Percentiles rank a stretch among this genome's conserved stretches.
phyloP scores from a whole-genome alignment of 208 protist genomes.

The Trypanosoma conorhini region DNA sequence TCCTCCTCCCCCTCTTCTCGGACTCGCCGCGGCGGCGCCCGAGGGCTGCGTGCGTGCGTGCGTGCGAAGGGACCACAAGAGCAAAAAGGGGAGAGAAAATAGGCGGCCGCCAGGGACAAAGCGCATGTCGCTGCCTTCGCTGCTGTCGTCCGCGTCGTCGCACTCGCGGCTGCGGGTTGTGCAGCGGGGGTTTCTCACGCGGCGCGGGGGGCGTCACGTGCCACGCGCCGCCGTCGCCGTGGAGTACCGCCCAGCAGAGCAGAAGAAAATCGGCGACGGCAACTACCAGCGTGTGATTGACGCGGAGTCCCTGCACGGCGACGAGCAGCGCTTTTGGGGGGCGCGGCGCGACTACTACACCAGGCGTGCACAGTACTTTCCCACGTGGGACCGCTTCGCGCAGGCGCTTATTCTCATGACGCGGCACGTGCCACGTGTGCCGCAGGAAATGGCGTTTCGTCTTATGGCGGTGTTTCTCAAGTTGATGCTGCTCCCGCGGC shows the following conservation, averaged over 20 bases:
- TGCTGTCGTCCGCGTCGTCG: slow-evolving; percentile 6
- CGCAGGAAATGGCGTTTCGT: slow-evolving; percentile 84
- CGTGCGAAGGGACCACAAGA: neutral
- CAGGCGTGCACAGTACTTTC: slow-evolving; percentile 42
- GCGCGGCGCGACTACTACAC: slow-evolving; percentile 71
- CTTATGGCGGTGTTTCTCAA: slow-evolving; percentile 74
- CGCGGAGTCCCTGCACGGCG: slow-evolving; percentile 75
- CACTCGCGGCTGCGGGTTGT: slow-evolving; percentile 60
- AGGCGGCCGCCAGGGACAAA: neutral
- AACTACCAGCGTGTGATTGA: slow-evolving; percentile 75
- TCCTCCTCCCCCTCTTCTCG: too few species aligned
- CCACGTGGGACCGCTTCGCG: slow-evolving; percentile 78
- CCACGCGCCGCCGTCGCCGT: slow-evolving; percentile 48
- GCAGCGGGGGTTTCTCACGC: slow-evolving; percentile 67
- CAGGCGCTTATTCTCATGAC: slow-evolving; percentile 81
- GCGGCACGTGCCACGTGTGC: slow-evolving; percentile 63
- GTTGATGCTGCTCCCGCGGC: slow-evolving; percentile 67
- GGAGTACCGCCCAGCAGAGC: slow-evolving; percentile 62
- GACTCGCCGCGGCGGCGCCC: too few species aligned
- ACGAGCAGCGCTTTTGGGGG: slow-evolving; percentile 80
- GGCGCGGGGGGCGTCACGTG: slow-evolving; percentile 61
- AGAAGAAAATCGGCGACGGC: slow-evolving; percentile 35
- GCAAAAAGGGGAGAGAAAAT: slow-evolving; percentile 1
- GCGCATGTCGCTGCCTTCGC: neutral
- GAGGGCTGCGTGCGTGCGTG: too few species aligned